Percentiles rank a stretch among this genome's conserved stretches.
Conservation (phyloP, 768 basidiomycete genomes). For the Paxillus ammoniavirescens region DNA sequence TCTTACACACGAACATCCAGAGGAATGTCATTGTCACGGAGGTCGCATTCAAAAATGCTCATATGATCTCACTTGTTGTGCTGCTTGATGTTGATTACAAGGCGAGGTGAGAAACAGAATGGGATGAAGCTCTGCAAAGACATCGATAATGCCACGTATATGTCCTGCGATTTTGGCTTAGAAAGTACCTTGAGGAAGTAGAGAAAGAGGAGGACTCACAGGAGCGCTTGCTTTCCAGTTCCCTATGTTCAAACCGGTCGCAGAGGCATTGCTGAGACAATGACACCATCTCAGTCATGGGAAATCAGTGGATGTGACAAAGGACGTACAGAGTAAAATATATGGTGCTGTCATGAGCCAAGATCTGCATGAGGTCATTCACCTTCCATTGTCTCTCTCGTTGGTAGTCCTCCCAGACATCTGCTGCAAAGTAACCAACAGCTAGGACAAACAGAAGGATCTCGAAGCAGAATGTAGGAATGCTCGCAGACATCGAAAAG, state of each 20-base stretch:
- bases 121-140: conserved; percentile 15
- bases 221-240: background rate
- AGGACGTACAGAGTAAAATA: conserved; percentile 18
- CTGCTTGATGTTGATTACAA: conserved; percentile 17
- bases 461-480: conserved; percentile 15
- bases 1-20: no score
- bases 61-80: conserved; percentile 8
- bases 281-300: background rate
- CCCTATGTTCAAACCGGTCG: conserved; percentile 1
- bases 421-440: conserved; percentile 5
- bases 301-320: background rate
- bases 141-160: conserved; percentile 10
- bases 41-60: background rate
- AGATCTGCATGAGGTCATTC: conserved; percentile 9
- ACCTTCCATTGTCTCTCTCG: background rate
- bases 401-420: conserved; percentile 6
- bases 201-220: background rate
- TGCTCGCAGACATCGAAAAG: background rate
- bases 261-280: conserved; percentile 2
- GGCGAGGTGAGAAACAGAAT: conserved; percentile 16
- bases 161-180: background rate
- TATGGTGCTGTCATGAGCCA: conserved; percentile 17
- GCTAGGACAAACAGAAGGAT: conserved; percentile 13
- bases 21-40: background rate
- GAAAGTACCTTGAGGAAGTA: background rate